Evolutionary conservation across 345 rosid species (phyloP).

Genomic region (Euclidium syriacum): DNA sequence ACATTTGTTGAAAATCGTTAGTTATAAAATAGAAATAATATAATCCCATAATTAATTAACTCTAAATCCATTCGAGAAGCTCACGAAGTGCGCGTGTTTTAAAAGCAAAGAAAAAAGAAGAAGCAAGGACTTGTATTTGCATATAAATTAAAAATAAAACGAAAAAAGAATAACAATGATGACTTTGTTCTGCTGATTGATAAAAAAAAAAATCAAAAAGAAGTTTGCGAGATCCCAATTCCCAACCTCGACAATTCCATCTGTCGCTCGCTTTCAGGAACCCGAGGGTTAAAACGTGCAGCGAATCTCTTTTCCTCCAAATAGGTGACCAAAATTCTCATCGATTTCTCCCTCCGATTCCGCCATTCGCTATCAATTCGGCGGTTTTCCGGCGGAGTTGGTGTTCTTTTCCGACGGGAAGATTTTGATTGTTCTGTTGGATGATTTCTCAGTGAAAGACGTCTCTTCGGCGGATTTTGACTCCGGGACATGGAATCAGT

Average conservation of each 20-base stretch:
- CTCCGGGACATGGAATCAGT: slow-evolving; percentile 46
- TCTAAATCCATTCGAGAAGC: too few relatives aligned
- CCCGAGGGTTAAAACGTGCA: background rate
- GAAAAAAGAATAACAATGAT: background rate
- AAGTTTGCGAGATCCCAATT: slow-evolving; percentile 15
- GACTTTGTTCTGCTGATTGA: background rate
- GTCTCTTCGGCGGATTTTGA: background rate
- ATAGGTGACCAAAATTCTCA: background rate
- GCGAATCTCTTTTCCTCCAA: background rate
- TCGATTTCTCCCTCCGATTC: background rate
- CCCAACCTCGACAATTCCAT: background rate
- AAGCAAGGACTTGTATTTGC: too few relatives aligned
- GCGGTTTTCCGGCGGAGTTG: background rate
- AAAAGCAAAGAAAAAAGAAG: background rate
- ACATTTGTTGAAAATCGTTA: too few relatives aligned
- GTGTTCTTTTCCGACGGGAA: background rate
- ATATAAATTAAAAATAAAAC: background rate
- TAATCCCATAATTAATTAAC: too few relatives aligned
- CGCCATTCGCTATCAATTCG: background rate
- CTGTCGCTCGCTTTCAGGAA: slow-evolving; percentile 6
- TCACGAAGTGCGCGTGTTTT: background rate
- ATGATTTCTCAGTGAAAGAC: slow-evolving; percentile 18
- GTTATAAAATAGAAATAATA: too few relatives aligned
- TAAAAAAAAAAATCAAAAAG: background rate
- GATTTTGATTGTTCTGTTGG: background rate